Evolutionary conservation across 176 grass and related monocot species (phyloP), one percentile per base, ranked within the genome.

Genomic region (Eleusine indica): DNA sequence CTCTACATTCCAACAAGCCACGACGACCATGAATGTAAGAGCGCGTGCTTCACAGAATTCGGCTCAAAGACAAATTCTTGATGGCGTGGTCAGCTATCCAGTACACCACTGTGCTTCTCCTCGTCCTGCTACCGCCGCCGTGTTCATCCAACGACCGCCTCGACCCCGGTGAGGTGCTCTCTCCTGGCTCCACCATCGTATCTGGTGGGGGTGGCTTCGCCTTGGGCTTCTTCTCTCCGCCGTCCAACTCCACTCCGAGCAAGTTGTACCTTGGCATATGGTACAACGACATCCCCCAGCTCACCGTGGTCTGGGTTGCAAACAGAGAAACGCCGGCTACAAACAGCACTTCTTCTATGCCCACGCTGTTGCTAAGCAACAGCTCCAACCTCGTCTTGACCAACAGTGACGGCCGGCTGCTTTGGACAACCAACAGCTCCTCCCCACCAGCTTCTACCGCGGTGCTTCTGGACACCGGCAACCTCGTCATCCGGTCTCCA

Each of bases 391-490:
- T 79, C 47, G 67, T 79, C 21, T 13, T 91, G 39, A 37, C 48
- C 3, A 58, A 82, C 30, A 30, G 16, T 8, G n/a, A 42, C 16
- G 82, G 82, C 0, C 30, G 21, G 19, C n/a, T 88, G 51, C 29
- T 78, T 29, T 91, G 89, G 89, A 66, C 60, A 43, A 56, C 52
- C 52, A 32, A 2, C 35, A 18, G 2, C n/a, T 12, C 1, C 68
- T 13, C 41, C 9, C 10, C 58, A 25, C 8, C 58, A 18, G 1
- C 65, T 2, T 2, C 6, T 8, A 9, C 58, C 1, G 58, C 86
- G 3, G 75, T 84, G 75, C 83, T 94, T 1, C 19, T 28, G 17
- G 79, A 88, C 74, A 44, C 32, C 6, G 91, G 91, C 39, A 86
- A 90, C 84, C 75, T 94, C 17, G 41, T 86, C 52, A 7, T 66